Evolutionary conservation across 495 filamentous ascomycete genomes (phyloP), one percentile per base, ranked within the genome.

Genomic region (Tuber borchii): DNA sequence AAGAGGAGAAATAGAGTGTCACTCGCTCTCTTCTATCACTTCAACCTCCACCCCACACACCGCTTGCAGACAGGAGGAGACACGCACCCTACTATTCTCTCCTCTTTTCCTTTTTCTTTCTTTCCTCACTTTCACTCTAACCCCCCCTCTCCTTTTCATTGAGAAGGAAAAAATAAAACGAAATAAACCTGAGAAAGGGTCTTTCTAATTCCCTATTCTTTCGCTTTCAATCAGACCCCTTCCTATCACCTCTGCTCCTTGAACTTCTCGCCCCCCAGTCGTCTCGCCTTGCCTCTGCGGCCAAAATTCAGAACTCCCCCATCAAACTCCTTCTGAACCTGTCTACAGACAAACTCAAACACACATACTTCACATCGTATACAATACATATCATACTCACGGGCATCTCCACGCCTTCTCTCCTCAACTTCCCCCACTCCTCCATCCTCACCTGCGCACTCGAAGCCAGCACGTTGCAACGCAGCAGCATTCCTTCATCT

Each of bases 401-500:
- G 14, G 56, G 4, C 31, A 65, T 65, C 56, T 17, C 1, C 26
- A 65, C 16, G 1, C 26, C 56, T 34, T 34, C 56, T 65, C 10
- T 34, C 26, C 26, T 34, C 56, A 65, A 34, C 56, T 65, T 31
- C 26, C 56, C 56, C 56, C 56, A 65, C 56, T 34, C 56, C n/a
- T 34, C 26, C 56, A 65, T 65, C 56, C 26, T 65, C 56, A 65
- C 56, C 56, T 19, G 56, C 26, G 19, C 56, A 65, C 56, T 26
- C 26, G 16, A 34, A 16, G 31, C 56, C 56, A 34, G 56, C 56
- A 65, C 56, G 56, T 65, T 65, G 56, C 56, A 65, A 34, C 56
- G n/a, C 56, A 61, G 56, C 56, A 65, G 56, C 56, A 65, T 65
- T 65, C 56, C 56, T 65, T 26, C 56, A 34, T 65, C 56, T 14